A percentile compares a stretch with the other conserved stretches of the same genome.
Conservation (phyloP, 305 asterid species). For the Solanum hybrid region DNA sequence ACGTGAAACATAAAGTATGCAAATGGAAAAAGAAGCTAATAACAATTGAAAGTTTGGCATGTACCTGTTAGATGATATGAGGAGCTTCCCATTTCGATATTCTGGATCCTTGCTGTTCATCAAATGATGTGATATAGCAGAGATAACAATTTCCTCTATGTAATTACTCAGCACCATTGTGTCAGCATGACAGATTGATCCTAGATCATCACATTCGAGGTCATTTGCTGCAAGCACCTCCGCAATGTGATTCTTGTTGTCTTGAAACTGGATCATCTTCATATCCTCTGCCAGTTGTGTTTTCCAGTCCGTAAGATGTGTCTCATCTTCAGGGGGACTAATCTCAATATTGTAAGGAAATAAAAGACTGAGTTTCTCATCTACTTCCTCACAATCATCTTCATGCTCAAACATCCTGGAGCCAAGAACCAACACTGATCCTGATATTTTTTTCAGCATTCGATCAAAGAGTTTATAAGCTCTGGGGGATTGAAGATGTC, state of each 20-base stretch:
- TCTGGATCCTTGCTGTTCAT: slow-evolving; percentile 67
- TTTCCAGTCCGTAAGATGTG: slow-evolving; percentile 74
- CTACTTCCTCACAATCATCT: slow-evolving; percentile 47
- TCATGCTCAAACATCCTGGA: slow-evolving; percentile 59
- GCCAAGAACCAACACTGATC: slow-evolving; percentile 79
- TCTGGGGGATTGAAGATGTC: slow-evolving; percentile 53
- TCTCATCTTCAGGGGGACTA: slow-evolving; percentile 83
- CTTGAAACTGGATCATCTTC: slow-evolving; percentile 68
- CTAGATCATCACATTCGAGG: slow-evolving; percentile 83
- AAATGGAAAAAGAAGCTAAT: background rate
- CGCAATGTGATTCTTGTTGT: slow-evolving; percentile 78
- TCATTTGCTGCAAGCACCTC: slow-evolving; percentile 93
- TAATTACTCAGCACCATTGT: slow-evolving; percentile 50
- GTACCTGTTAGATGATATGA: slow-evolving; percentile 82
- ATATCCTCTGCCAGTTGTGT: slow-evolving; percentile 83
- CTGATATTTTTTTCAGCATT: slow-evolving; percentile 75
- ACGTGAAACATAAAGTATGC: background rate
- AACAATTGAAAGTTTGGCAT: slow-evolving; percentile 1
- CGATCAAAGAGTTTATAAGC: slow-evolving; percentile 49
- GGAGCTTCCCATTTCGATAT: slow-evolving; percentile 87
- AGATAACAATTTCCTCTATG: slow-evolving; percentile 83
- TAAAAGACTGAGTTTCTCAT: slow-evolving; percentile 45
- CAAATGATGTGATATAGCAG: slow-evolving; percentile 66
- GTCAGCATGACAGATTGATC: slow-evolving; percentile 69
- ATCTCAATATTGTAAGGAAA: slow-evolving; percentile 82